phyloP scores from a whole-genome alignment of 768 basidiomycete genomes.

The Porphyrellus cyaneotinctus region DNA sequence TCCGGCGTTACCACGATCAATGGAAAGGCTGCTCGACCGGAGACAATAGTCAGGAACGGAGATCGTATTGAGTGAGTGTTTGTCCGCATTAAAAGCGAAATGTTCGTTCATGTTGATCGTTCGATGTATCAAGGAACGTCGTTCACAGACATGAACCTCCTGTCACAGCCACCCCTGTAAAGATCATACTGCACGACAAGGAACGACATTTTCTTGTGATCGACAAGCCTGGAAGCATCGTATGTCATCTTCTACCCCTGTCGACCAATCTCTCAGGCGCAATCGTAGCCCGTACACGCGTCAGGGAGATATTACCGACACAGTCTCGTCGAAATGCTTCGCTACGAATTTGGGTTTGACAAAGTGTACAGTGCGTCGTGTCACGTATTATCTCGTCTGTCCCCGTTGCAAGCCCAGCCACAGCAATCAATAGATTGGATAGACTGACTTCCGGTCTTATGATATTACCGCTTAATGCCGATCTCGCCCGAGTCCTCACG shows the following conservation, averaged over 20 bases:
- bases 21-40: conserved; percentile 76
- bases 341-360: conserved; percentile 75
- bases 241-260: conserved; percentile 43
- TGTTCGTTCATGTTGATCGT: not conserved
- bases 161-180: conserved; percentile 78
- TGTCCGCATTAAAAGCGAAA: not conserved
- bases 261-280: not conserved
- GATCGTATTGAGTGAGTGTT: conserved; percentile 81
- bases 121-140: conserved; percentile 57
- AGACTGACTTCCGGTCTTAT: conserved; percentile 92
- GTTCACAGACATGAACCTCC: conserved; percentile 98
- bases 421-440: conserved; percentile 93
- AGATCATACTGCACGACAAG: conserved; percentile 71
- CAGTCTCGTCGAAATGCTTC: conserved; percentile 82
- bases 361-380: conserved; percentile 74
- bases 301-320: conserved; percentile 89
- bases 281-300: conserved; percentile 78
- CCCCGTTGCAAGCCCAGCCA: not conserved
- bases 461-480: conserved; percentile 78
- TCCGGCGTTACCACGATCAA: conserved; percentile 96
- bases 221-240: conserved; percentile 95
- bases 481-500: conserved; percentile 66
- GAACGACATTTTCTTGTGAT: conserved; percentile 86
- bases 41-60: conserved; percentile 76
- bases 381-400: not conserved